Evolutionary conservation across 805 yeast genomes (phyloP).

Genomic region (Candida nonsorbophila): DNA sequence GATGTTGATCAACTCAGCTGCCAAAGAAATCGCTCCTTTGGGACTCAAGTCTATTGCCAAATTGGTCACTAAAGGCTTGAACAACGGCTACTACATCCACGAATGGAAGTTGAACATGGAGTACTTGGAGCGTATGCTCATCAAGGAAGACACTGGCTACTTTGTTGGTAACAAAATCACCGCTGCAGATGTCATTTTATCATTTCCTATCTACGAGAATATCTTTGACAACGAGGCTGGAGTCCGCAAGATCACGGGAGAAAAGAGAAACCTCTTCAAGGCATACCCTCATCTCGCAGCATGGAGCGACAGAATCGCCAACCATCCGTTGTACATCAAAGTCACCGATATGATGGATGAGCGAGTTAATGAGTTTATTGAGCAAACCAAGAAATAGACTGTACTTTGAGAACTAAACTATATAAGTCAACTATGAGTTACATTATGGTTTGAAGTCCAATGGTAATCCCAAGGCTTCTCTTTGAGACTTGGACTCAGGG

Average conservation of each 20-base stretch:
- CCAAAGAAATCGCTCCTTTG: constrained; percentile 41
- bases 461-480: constrained; percentile 43
- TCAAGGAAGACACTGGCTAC: constrained; percentile 23
- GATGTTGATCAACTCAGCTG: constrained; percentile 33
- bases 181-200: constrained; percentile 34
- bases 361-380: constrained; percentile 12
- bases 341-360: constrained; percentile 26
- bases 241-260: constrained; percentile 27
- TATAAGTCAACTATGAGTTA: too few relatives aligned
- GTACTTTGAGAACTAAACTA: too few relatives aligned
- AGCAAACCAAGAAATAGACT: too few relatives aligned
- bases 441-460: too few relatives aligned
- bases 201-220: constrained; percentile 32
- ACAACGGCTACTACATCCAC: constrained; percentile 43
- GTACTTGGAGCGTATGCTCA: constrained; percentile 20
- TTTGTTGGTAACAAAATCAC: constrained; percentile 33
- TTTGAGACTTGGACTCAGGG: constrained; percentile 44
- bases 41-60: constrained; percentile 42
- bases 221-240: constrained; percentile 32
- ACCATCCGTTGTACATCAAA: constrained; percentile 27
- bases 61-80: constrained; percentile 40
- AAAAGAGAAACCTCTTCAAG: constrained; percentile 23
- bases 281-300: constrained; percentile 31
- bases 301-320: constrained; percentile 28
- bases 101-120: constrained; percentile 36